Conservation (phyloP, 2,329 filamentous ascomycete species). For the Xylaria sp. region DNA sequence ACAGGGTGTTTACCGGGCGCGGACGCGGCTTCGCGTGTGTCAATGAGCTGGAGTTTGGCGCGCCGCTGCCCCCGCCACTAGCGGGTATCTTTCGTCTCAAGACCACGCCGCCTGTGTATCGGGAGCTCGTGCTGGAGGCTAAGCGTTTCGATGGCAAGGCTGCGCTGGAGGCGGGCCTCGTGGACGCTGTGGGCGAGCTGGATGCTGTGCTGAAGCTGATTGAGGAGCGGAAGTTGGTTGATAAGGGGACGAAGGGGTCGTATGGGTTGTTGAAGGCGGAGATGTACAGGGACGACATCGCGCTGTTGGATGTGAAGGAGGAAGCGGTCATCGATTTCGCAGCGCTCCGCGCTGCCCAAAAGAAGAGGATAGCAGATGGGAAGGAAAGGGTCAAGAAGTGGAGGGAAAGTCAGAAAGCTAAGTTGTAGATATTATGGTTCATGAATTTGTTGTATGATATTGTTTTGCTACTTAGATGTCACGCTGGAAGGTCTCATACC, state of each 20-base stretch:
- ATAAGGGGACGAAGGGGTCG: slow-evolving; percentile 72
- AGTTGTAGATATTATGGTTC: slow-evolving; percentile 49
- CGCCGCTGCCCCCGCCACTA: slow-evolving; percentile 80
- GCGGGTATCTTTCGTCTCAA: slow-evolving; percentile 79
- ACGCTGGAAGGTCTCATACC: neutral
- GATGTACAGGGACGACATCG: slow-evolving; percentile 76
- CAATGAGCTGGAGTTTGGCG: slow-evolving; percentile 84
- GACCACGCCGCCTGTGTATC: slow-evolving; percentile 65
- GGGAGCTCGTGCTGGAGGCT: slow-evolving; percentile 78
- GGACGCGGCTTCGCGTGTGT: slow-evolving; percentile 77
- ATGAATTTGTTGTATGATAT: slow-evolving; percentile 1
- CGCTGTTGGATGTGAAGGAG: slow-evolving; percentile 61
- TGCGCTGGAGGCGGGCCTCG: slow-evolving; percentile 73
- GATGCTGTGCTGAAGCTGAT: slow-evolving; percentile 72
- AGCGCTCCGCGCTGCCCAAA: slow-evolving; percentile 60
- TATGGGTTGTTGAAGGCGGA: slow-evolving; percentile 80
- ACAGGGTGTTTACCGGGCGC: slow-evolving; percentile 73
- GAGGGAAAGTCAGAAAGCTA: slow-evolving; percentile 56
- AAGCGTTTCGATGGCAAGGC: slow-evolving; percentile 71
- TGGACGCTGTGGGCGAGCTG: slow-evolving; percentile 68
- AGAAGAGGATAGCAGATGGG: slow-evolving; percentile 61
- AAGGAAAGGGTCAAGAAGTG: slow-evolving; percentile 61
- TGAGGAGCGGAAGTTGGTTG: slow-evolving; percentile 65
- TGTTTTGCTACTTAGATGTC: neutral
- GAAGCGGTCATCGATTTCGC: slow-evolving; percentile 22